Evolutionary conservation across 306 rosid species (phyloP).

Genomic region (Cucurbita maxima): DNA sequence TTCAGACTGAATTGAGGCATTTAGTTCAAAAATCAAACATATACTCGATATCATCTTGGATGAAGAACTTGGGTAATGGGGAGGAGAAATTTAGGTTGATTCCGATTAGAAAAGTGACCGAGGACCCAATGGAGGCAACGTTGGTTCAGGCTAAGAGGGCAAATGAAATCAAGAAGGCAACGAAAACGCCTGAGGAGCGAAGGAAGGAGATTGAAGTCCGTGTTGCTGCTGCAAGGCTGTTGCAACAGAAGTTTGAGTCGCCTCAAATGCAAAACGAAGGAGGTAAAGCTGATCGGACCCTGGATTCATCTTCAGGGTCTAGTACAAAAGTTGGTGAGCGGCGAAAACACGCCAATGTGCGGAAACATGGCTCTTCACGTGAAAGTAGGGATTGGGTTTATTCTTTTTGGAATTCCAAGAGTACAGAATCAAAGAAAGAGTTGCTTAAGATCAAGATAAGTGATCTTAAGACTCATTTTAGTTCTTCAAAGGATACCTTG

Average conservation of each 20-base stretch:
- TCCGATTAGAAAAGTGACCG: constrained; percentile 61
- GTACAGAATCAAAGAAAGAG: constrained; percentile 51
- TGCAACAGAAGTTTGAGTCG: constrained; percentile 82
- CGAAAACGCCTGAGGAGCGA: constrained; percentile 79
- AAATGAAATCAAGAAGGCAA: constrained; percentile 87
- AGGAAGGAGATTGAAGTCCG: constrained; percentile 91
- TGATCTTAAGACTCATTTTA: constrained; percentile 55
- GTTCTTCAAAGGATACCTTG: constrained; percentile 48
- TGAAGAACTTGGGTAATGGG: constrained; percentile 79
- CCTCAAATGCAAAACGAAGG: constrained; percentile 41
- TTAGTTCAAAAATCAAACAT: constrained; percentile 82
- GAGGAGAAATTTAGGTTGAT: constrained; percentile 73
- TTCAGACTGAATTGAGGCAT: constrained; percentile 70
- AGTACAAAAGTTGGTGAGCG: constrained; percentile 54
- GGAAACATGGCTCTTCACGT: constrained; percentile 45
- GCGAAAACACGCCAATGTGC: constrained; percentile 31
- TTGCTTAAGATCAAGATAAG: constrained; percentile 48
- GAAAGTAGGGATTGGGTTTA: constrained; percentile 71
- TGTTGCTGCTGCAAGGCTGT: constrained; percentile 88
- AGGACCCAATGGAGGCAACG: constrained; percentile 91
- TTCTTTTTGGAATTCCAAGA: constrained; percentile 56
- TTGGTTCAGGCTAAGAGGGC: constrained; percentile 73
- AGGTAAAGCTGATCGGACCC: constrained; percentile 35
- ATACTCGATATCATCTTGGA: constrained; percentile 67
- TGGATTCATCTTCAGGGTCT: constrained; percentile 42